Evolutionary conservation across 257 asterid genomes (phyloP).

Genomic region (Eucommia ulmoides): DNA sequence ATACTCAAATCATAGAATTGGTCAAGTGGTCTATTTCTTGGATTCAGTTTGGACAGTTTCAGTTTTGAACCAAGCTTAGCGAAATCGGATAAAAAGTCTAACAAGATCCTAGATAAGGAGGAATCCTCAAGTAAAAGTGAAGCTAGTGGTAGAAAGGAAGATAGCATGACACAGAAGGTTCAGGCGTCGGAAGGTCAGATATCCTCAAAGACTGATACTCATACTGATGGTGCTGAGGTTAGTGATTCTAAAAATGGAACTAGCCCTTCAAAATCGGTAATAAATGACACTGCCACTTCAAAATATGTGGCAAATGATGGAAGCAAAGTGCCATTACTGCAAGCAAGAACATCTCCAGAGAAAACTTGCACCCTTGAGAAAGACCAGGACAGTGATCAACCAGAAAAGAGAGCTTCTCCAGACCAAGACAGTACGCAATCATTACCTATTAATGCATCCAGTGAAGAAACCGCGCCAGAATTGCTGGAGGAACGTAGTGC

Average conservation of each 20-base stretch:
- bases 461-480: constrained; percentile 22
- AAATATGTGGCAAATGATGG: constrained; percentile 16
- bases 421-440: no score
- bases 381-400: constrained; percentile 12
- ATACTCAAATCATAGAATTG: no score
- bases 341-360: constrained; percentile 7
- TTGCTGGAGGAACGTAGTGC: constrained; percentile 23
- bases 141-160: constrained; percentile 16
- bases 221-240: constrained; percentile 21
- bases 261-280: constrained; percentile 21
- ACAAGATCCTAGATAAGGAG: constrained; percentile 31
- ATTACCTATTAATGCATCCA: no score
- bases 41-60: constrained; percentile 48
- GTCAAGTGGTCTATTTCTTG: constrained; percentile 8
- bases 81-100: constrained; percentile 28
- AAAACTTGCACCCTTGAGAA: constrained; percentile 21
- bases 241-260: constrained; percentile 20
- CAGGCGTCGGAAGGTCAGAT: constrained; percentile 18
- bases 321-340: not conserved
- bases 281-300: constrained; percentile 19
- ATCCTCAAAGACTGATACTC: constrained; percentile 24
- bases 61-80: constrained; percentile 33
- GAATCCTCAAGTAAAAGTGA: constrained; percentile 17
- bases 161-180: constrained; percentile 17
- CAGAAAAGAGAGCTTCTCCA: constrained; percentile 23